Percentiles rank a stretch among this genome's conserved stretches.
Conservation (phyloP, 2,329 filamentous ascomycete species). For the Dactylellina sp. region DNA sequence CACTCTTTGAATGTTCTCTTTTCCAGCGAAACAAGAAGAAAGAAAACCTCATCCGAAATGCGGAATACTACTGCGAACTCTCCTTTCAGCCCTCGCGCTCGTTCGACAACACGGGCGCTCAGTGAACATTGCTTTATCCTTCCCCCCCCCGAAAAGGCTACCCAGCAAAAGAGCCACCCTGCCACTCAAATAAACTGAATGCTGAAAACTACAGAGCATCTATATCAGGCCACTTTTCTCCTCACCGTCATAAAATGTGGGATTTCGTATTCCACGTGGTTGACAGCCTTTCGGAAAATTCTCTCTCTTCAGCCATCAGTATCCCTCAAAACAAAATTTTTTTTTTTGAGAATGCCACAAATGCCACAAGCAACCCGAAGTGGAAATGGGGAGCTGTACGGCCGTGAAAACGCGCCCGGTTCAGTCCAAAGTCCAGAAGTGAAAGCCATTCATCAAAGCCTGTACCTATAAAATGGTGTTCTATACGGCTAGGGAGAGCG, state of each 20-base stretch:
- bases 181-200: background rate
- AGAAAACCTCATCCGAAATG: no score
- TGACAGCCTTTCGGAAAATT: conserved; percentile 32
- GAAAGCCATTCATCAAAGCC: no score
- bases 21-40: no score
- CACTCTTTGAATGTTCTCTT: conserved; percentile 6
- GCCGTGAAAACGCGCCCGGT: background rate
- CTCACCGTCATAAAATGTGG: conserved; percentile 1
- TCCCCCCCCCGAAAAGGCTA: no score
- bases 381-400: conserved; percentile 14
- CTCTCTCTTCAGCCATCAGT: conserved; percentile 9
- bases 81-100: background rate
- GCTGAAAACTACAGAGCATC: background rate
- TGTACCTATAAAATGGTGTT: conserved; percentile 8
- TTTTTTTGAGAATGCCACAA: conserved; percentile 42
- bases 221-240: conserved; percentile 45
- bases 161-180: conserved; percentile 2
- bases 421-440: no score
- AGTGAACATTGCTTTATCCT: conserved; percentile 1
- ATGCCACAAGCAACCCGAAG: conserved; percentile 25
- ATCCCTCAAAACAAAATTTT: conserved; percentile 29
- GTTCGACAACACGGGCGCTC: background rate
- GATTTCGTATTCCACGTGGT: conserved; percentile 40
- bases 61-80: no score
- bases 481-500: background rate